These are phyloP conservation scores for Globisporangium nagaii DNA, from an alignment of 352 stramenopile genomes.

Conservation along the genomic window DNA sequence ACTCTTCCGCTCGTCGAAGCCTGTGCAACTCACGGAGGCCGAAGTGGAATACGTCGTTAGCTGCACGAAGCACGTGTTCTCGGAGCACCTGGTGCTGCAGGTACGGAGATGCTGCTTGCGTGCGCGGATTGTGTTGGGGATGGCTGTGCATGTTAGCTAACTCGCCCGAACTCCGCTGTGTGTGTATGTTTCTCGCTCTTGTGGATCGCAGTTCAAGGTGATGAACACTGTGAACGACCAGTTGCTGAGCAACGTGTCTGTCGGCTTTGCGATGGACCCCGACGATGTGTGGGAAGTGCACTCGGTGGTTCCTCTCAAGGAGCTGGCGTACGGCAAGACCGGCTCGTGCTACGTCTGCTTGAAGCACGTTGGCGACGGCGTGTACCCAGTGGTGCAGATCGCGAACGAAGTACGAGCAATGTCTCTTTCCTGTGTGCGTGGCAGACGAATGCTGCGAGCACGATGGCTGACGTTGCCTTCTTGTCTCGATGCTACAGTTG, in stretches of 20 bases:
- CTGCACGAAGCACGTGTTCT: constrained; percentile 97
- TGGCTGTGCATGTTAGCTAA: neutral
- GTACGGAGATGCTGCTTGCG: too few species aligned
- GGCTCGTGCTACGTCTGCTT: constrained; percentile 93
- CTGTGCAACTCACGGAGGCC: constrained; percentile 92
- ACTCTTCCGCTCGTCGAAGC: constrained; percentile 90
- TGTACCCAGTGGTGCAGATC: constrained; percentile 87
- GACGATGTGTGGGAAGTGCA: constrained; percentile 91
- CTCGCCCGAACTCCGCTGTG: neutral
- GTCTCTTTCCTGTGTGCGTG: constrained; percentile 3
- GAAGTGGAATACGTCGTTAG: constrained; percentile 98
- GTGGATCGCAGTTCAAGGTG: constrained; percentile 93
- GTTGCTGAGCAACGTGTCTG: constrained; percentile 91
- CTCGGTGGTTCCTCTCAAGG: constrained; percentile 82
- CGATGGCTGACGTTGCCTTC: neutral
- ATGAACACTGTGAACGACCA: constrained; percentile 99
- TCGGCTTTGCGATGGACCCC: constrained; percentile 89
- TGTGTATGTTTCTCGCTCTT: neutral
- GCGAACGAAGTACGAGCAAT: constrained; percentile 89
- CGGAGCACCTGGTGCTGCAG: constrained; percentile 92
- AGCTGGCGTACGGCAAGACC: constrained; percentile 92
- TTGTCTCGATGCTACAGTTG: constrained; percentile 44
- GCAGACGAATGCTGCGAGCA: neutral
- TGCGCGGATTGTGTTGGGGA: too few species aligned
- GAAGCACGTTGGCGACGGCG: constrained; percentile 65